Evolutionary conservation across 1,284 basidiomycete species (phyloP).

Genomic region (Singerocomus inundabilis): DNA sequence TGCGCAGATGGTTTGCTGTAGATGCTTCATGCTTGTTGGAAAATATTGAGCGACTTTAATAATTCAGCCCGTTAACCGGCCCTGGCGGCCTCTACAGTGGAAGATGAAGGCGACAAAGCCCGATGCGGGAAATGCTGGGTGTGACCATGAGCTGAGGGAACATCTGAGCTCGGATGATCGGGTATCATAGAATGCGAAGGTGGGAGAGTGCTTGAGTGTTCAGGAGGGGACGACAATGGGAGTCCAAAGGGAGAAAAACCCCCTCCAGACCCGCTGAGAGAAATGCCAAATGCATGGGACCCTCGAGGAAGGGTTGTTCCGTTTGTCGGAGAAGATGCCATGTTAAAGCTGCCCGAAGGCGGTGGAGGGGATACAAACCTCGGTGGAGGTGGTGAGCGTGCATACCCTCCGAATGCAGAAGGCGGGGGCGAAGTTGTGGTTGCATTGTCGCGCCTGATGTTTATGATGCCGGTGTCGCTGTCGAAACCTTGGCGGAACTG

Average conservation of each 20-base stretch:
- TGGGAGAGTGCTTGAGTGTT: conserved; percentile 37
- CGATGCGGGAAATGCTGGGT: conserved; percentile 46
- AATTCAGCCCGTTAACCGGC: conserved; percentile 42
- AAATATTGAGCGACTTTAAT: conserved; percentile 40
- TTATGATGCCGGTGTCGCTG: conserved; percentile 31
- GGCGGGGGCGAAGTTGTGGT: conserved; percentile 44
- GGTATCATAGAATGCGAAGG: conserved; percentile 57
- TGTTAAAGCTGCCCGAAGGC: conserved; percentile 39
- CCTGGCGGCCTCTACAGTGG: conserved; percentile 56
- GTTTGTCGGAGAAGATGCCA: conserved; percentile 37
- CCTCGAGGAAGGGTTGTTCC: conserved; percentile 31
- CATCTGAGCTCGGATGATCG: conserved; percentile 51
- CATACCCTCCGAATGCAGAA: conserved; percentile 43
- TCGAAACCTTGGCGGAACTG: conserved; percentile 38
- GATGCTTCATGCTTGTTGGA: conserved; percentile 39
- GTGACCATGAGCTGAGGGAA: conserved; percentile 42
- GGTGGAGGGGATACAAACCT: conserved; percentile 55
- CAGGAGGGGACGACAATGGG: conserved; percentile 38
- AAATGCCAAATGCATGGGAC: conserved; percentile 33
- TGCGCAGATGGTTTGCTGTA: conserved; percentile 40
- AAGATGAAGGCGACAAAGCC: conserved; percentile 48
- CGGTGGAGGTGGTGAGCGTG: conserved; percentile 59
- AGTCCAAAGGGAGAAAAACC: conserved; percentile 65
- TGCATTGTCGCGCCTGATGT: conserved; percentile 37
- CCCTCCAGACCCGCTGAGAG: conserved; percentile 28